Conservation (phyloP, 140 eudicot species). For the Erigeron philadelphicus region DNA sequence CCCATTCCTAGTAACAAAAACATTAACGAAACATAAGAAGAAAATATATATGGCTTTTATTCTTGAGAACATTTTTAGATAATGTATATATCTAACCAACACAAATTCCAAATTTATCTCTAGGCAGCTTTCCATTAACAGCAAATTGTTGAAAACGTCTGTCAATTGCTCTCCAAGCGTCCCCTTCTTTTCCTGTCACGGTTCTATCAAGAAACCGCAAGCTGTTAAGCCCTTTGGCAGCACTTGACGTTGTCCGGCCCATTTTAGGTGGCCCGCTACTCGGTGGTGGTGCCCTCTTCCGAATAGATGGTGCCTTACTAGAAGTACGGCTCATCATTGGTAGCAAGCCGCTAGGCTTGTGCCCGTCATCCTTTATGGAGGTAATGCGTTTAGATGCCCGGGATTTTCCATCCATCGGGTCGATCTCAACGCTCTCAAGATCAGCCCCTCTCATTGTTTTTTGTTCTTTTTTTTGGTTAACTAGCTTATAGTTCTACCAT, state of each 20-base stretch:
- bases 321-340: conserved; percentile 31
- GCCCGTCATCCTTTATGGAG: conserved; percentile 24
- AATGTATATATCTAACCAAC: conserved; percentile 44
- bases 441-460: conserved; percentile 27
- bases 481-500: conserved; percentile 3
- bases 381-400: conserved; percentile 22
- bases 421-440: conserved; percentile 57
- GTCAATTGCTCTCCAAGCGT: conserved; percentile 74
- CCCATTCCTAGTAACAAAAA: conserved; percentile 63
- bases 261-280: conserved; percentile 33
- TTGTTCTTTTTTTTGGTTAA: conserved; percentile 10
- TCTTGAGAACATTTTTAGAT: conserved; percentile 12
- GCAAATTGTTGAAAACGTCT: conserved; percentile 55
- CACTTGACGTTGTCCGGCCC: conserved; percentile 65
- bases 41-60: neutral
- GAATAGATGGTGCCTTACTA: conserved; percentile 28
- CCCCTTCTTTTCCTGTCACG: conserved; percentile 66
- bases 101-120: conserved; percentile 83
- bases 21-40: conserved; percentile 8
- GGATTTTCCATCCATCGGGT: conserved; percentile 33
- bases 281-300: conserved; percentile 23
- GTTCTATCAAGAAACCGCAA: conserved; percentile 79
- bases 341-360: conserved; percentile 25
- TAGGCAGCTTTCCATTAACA: conserved; percentile 53
- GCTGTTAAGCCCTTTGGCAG: conserved; percentile 68